A percentile compares a stretch with the other conserved stretches of the same genome.
These are phyloP conservation scores for Mucuna pruriens DNA, from an alignment of 306 rosid genomes.

Conservation along the genomic window DNA sequence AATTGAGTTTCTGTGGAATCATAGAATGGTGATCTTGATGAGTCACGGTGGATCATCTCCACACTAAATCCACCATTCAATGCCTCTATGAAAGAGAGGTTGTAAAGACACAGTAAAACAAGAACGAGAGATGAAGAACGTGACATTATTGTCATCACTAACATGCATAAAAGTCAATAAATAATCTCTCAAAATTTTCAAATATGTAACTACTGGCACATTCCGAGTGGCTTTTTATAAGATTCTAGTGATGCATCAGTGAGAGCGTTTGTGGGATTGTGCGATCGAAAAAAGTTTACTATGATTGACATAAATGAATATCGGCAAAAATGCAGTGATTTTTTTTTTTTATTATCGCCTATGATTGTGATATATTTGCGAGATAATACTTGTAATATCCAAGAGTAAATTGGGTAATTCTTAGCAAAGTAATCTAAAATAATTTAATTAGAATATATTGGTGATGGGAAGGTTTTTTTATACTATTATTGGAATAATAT, in stretches of 20 bases:
- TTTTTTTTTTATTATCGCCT: no score
- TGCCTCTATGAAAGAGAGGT: background rate
- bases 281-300: no score
- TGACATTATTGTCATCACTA: background rate
- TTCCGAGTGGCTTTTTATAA: background rate
- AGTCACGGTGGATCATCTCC: slow-evolving; percentile 62
- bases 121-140: background rate
- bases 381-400: no score
- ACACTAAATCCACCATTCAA: slow-evolving; percentile 31
- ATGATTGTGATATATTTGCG: no score
- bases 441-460: no score
- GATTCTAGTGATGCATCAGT: background rate
- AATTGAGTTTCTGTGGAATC: slow-evolving; percentile 33
- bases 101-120: background rate
- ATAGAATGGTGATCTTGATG: slow-evolving; percentile 55
- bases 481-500: no score
- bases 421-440: no score
- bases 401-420: no score
- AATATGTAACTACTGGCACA: background rate
- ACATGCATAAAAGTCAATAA: background rate
- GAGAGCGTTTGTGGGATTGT: background rate
- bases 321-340: no score
- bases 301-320: no score
- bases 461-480: no score
- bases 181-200: background rate